A percentile compares a stretch with the other conserved stretches of the same genome.
Evolutionary conservation across 2,329 filamentous ascomycete species (phyloP).

Genomic region (Claviceps pusilla): DNA sequence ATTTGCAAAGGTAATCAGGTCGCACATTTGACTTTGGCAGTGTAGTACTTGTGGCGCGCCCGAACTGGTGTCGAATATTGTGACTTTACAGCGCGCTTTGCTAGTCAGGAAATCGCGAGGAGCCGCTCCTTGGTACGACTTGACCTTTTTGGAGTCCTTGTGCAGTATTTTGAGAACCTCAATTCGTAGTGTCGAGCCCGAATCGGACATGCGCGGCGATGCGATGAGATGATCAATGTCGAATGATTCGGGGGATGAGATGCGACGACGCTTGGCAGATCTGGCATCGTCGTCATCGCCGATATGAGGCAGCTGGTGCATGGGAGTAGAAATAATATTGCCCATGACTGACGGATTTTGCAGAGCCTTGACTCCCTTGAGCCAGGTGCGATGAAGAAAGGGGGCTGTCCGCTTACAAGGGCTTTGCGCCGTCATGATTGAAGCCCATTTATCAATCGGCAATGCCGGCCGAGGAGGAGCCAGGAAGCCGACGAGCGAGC

Average conservation of each 20-base stretch:
- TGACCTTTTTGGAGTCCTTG: slow-evolving; percentile 27
- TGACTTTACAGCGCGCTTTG: slow-evolving; percentile 24
- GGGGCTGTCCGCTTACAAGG: slow-evolving; percentile 34
- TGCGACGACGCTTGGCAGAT: slow-evolving; percentile 35
- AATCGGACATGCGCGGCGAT: slow-evolving; percentile 17
- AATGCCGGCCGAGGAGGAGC: slow-evolving; percentile 1
- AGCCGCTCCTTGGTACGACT: slow-evolving; percentile 15
- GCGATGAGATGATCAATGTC: slow-evolving; percentile 19
- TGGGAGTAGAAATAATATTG: slow-evolving; percentile 24
- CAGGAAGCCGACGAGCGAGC: background rate
- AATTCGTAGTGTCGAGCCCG: slow-evolving; percentile 31
- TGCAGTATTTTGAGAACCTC: slow-evolving; percentile 39
- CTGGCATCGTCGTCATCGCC: slow-evolving; percentile 23
- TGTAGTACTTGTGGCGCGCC: slow-evolving; percentile 30
- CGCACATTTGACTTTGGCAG: slow-evolving; percentile 39
- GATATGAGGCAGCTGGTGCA: slow-evolving; percentile 19
- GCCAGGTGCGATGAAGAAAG: slow-evolving; percentile 41
- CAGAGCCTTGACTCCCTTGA: slow-evolving; percentile 29
- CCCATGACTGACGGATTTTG: slow-evolving; percentile 28
- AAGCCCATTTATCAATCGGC: slow-evolving; percentile 19
- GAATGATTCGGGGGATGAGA: slow-evolving; percentile 24
- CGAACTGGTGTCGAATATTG: slow-evolving; percentile 20
- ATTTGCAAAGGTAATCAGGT: slow-evolving; percentile 34
- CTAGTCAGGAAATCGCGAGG: slow-evolving; percentile 17
- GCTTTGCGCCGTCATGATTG: slow-evolving; percentile 33